A percentile compares a stretch with the other conserved stretches of the same genome.
Conservation (phyloP, 2,329 filamentous ascomycete genomes). For the Neoscytalidium dimidiatum region DNA sequence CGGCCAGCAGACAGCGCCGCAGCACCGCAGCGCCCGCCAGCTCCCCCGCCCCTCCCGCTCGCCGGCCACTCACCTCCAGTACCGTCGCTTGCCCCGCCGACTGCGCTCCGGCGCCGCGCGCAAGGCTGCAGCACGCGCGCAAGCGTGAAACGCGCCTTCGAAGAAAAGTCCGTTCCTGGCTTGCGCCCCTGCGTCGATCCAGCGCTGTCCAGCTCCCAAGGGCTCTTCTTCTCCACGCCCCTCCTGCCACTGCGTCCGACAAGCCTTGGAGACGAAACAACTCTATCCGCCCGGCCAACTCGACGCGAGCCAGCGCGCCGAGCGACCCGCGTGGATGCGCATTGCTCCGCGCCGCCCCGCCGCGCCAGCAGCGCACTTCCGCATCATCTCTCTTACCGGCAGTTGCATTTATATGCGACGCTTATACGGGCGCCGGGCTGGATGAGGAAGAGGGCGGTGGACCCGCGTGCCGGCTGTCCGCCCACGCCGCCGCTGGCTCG, state of each 20-base stretch:
- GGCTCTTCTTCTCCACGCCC: not conserved
- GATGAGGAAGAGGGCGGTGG: slow-evolving; percentile 5
- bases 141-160: slow-evolving; percentile 3
- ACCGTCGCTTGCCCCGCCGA: not conserved
- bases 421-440: not conserved
- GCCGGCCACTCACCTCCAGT: not conserved
- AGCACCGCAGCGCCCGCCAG: not conserved
- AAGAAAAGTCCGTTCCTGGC: slow-evolving; percentile 4
- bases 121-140: not conserved
- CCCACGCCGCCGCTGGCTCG: not conserved
- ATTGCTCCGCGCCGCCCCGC: not conserved
- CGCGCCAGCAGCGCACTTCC: not conserved
- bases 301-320: not conserved
- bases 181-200: slow-evolving; percentile 7
- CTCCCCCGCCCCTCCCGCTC: not conserved
- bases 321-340: not conserved
- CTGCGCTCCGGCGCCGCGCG: not conserved
- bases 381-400: slow-evolving; percentile 9
- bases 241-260: not conserved
- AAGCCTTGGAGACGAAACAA: slow-evolving; percentile 9
- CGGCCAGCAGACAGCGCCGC: not conserved
- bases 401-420: not conserved
- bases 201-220: not conserved
- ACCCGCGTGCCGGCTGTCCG: not conserved
- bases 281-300: not conserved